A percentile compares a stretch with the other conserved stretches of the same genome.
phyloP scores from a whole-genome alignment of 768 basidiomycete species.

The Collybia sordida region DNA sequence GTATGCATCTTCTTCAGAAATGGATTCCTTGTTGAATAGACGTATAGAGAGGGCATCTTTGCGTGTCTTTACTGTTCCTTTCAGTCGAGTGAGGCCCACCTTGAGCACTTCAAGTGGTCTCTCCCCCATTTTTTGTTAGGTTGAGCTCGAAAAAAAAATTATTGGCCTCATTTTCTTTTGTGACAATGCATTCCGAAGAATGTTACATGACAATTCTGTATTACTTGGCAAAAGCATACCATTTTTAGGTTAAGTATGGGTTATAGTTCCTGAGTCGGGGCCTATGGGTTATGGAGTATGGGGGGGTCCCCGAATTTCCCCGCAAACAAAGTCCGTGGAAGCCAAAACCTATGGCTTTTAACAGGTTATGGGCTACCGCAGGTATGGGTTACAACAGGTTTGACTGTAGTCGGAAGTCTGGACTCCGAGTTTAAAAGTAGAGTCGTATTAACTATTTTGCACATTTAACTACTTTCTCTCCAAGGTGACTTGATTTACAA shows the following conservation, averaged over 20 bases:
- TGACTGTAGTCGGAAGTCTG: too few relatives aligned
- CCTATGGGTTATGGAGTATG: constrained; percentile 6
- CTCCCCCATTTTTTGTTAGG: too few relatives aligned
- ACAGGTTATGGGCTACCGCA: constrained; percentile 2
- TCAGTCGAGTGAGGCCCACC: not conserved
- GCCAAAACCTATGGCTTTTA: constrained; percentile 3
- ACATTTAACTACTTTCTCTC: too few relatives aligned
- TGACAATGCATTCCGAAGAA: too few relatives aligned
- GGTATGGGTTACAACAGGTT: constrained; percentile 2
- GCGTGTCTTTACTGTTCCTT: constrained; percentile 2
- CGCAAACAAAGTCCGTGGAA: not conserved
- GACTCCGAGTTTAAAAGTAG: too few relatives aligned
- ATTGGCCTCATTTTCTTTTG: too few relatives aligned
- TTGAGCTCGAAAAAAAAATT: too few relatives aligned
- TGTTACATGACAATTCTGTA: too few relatives aligned
- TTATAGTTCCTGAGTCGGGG: not conserved
- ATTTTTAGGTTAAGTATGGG: not conserved
- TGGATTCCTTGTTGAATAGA: constrained; percentile 7
- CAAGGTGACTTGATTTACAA: too few relatives aligned
- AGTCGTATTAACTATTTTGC: too few relatives aligned
- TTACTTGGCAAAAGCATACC: not conserved
- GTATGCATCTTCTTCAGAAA: constrained; percentile 15
- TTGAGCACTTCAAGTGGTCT: not conserved
- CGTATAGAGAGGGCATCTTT: constrained; percentile 8
- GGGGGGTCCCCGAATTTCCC: not conserved